These are phyloP conservation scores for Penicillium manginii DNA, from an alignment of 495 filamentous ascomycete genomes.

Conservation along the genomic window DNA sequence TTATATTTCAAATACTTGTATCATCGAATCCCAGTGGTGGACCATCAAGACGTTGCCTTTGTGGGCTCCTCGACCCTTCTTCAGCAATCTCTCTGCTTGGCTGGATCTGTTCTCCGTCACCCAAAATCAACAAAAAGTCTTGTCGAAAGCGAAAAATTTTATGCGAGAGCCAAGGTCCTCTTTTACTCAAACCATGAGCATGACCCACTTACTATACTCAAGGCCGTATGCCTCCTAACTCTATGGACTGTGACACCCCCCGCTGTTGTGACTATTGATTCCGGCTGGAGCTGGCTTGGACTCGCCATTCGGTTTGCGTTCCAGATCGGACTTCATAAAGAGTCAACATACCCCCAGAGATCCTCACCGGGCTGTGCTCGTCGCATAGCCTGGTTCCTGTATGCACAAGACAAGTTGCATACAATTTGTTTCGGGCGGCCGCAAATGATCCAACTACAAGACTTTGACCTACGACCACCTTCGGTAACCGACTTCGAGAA, in stretches of 20 bases:
- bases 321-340: conserved; percentile 7
- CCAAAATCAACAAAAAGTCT: conserved; percentile 5
- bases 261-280: conserved; percentile 1
- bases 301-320: not conserved
- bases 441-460: not conserved
- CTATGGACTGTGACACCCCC: conserved; percentile 1
- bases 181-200: conserved; percentile 6
- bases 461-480: conserved; percentile 1
- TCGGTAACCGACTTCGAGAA: not conserved
- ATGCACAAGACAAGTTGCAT: conserved; percentile 5
- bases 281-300: conserved; percentile 4
- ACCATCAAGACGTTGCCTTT: not conserved
- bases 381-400: conserved; percentile 5
- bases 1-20: conserved; percentile 4
- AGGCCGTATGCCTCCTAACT: not conserved
- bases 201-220: conserved; percentile 4
- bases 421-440: not conserved
- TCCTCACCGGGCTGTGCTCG: conserved; percentile 4
- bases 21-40: conserved; percentile 4
- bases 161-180: not conserved
- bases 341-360: not conserved
- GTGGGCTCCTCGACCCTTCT: not conserved
- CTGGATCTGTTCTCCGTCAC: conserved; percentile 4
- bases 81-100: conserved; percentile 5
- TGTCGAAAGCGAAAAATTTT: conserved; percentile 4